Base-by-base conservation (phyloP, 805 yeast genomes). In the Myxozyma lipomycoides region DNA sequence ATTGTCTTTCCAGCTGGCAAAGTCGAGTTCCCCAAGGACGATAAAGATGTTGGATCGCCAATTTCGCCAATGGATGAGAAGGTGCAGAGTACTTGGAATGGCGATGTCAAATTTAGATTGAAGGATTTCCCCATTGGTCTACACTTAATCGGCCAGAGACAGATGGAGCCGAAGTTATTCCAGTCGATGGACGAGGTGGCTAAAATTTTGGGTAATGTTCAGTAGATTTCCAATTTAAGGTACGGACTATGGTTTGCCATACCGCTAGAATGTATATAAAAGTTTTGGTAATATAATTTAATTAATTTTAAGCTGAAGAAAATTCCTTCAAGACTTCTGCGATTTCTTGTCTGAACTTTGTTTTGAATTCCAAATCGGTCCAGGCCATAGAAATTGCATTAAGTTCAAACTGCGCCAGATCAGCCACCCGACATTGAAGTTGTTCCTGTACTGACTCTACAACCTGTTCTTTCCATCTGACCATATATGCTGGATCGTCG, bases 91-190 rank as follows among this genome's bases (percentile, higher is more conserved):
- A 52, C 59, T 3, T 55, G 58, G 55, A 40, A 38, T 6, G 42
- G 46, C 38, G 52, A 24, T 7, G 53, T 45, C n/a, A 47, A 57
- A 4, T 24, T 45, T 21, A 25, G 54, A 10, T 38, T 42, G n/a
- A 54, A 39, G 5, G 60, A 49, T 9, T 56, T 46, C 30, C 59
- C 59, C 6, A 41, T 56, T 17, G 60, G 53, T 6, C 46, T 56
- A 26, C 59, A 53, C 40, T 35, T 56, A 3, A 55, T 56, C 3
- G 60, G 60, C 17, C 60, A 56, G 44, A 46, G 59, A 21, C 59
- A 54, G 49, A 53, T 54, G 59, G 60, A 56, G 54, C 59, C 60
- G 6, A 51, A 53, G 43, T 47, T 56, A 30, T 56, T 56, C 45
- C 59, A 56, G 46, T 51, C 56, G 12, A 46, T 48, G 51, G 32